phyloP scores from a whole-genome alignment of 1,284 basidiomycete genomes.

The Fomitopsis betulina region DNA sequence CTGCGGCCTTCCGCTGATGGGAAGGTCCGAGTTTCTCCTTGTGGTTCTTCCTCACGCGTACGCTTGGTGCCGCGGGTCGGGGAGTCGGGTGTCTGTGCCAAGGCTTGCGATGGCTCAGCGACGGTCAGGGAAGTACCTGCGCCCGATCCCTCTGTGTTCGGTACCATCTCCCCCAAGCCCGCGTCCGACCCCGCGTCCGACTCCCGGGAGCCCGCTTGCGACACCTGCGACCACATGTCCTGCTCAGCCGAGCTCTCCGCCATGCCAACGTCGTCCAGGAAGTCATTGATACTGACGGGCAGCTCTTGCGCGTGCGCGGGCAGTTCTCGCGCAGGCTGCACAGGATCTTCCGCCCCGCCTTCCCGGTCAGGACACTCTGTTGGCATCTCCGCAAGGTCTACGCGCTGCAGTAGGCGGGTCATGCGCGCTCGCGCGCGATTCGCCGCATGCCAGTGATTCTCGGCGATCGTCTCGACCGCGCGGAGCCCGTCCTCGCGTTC shows the following conservation, averaged over 20 bases:
- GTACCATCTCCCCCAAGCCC: not conserved
- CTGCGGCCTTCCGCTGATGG: not conserved
- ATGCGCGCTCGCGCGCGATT: not conserved
- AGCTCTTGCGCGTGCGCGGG: not conserved
- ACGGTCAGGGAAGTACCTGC: not conserved
- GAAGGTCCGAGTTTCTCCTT: not conserved
- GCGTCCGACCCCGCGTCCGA: no score
- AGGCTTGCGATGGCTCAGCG: not conserved
- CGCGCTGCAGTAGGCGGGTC: not conserved
- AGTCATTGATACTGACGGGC: not conserved
- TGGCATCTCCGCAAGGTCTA: not conserved
- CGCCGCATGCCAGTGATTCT: not conserved
- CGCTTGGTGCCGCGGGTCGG: not conserved
- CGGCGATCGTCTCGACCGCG: not conserved
- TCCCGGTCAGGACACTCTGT: constrained; percentile 1
- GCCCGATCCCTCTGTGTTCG: not conserved
- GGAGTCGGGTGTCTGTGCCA: not conserved
- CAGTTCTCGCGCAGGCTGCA: not conserved
- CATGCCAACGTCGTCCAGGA: not conserved
- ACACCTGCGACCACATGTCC: no score
- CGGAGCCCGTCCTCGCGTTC: not conserved
- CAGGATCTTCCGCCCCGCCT: not conserved
- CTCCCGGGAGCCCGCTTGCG: no score
- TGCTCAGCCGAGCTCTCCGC: not conserved
- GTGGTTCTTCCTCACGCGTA: not conserved